These are phyloP conservation scores for Talaromyces rugulosus DNA, from an alignment of 2,329 filamentous ascomycete genomes.

Conservation along the genomic window DNA sequence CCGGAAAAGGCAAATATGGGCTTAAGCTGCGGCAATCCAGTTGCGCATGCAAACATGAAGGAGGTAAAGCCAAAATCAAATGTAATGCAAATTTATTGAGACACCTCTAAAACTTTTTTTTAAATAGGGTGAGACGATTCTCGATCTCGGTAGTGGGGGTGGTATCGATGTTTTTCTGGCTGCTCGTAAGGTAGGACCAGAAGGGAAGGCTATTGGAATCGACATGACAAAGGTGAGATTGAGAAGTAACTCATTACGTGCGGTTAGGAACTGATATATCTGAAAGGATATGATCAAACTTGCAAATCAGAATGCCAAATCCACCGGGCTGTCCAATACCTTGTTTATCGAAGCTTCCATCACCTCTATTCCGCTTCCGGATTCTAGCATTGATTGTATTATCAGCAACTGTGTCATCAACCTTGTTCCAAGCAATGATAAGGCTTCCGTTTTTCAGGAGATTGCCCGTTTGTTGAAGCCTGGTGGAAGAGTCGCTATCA, in stretches of 20 bases:
- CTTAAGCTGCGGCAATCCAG: constrained; percentile 52
- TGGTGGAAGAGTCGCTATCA: constrained; percentile 56
- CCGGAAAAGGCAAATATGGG: constrained; percentile 50
- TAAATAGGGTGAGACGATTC: constrained; percentile 51
- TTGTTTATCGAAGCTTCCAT: constrained; percentile 51
- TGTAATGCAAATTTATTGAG: background rate
- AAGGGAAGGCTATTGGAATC: constrained; percentile 52
- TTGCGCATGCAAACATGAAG: constrained; percentile 45
- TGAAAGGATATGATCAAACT: constrained; percentile 52
- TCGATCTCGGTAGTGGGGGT: constrained; percentile 56
- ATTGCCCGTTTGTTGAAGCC: constrained; percentile 56
- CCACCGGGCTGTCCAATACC: constrained; percentile 41
- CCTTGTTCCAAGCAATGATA: constrained; percentile 52
- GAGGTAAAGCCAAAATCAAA: constrained; percentile 29
- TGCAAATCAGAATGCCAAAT: constrained; percentile 44
- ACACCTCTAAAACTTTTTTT: background rate
- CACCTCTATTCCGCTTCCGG: constrained; percentile 45
- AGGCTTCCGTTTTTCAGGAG: constrained; percentile 53
- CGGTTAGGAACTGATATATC: background rate
- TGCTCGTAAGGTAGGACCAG: constrained; percentile 45
- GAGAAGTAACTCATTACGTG: background rate
- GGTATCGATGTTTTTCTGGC: constrained; percentile 58
- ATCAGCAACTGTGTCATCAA: constrained; percentile 64
- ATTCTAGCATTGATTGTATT: constrained; percentile 49
- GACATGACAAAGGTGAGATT: constrained; percentile 55